These are phyloP conservation scores for Beta corolliflora DNA, from an alignment of 179 eudicot genomes.

Conservation along the genomic window DNA sequence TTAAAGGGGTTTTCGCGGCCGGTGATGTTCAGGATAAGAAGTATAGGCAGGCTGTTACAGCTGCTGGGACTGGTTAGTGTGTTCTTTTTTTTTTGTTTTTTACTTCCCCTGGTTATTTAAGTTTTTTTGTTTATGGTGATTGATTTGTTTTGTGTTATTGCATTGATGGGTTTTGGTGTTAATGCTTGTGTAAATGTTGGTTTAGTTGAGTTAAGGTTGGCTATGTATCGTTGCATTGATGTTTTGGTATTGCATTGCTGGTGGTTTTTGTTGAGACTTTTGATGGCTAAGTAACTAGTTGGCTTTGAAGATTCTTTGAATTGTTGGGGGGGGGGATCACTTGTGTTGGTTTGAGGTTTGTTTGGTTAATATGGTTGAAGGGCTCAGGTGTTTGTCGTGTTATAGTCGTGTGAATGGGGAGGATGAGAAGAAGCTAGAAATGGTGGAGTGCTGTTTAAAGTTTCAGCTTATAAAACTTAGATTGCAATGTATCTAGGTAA, in stretches of 20 bases:
- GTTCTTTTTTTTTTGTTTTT: not conserved
- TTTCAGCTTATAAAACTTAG: not conserved
- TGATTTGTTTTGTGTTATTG: not conserved
- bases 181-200: not conserved
- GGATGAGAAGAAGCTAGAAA: not conserved
- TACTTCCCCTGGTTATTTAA: too few relatives aligned
- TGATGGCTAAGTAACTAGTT: not conserved
- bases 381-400: too few relatives aligned
- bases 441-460: not conserved
- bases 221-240: too few relatives aligned
- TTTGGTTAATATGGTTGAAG: not conserved
- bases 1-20: conserved; percentile 87
- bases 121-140: not conserved
- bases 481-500: not conserved
- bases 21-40: conserved; percentile 99
- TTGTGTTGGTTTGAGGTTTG: not conserved
- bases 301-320: not conserved
- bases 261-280: not conserved
- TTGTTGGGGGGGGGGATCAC: too few relatives aligned
- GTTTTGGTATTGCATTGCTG: not conserved
- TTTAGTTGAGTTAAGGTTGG: not conserved
- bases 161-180: not conserved
- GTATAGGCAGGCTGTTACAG: conserved; percentile 93
- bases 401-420: not conserved
- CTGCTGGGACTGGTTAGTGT: conserved; percentile 90